Evolutionary conservation across 768 basidiomycete genomes (phyloP), one percentile per base, ranked within the genome.

Genomic region (Albatrellus ellisii): DNA sequence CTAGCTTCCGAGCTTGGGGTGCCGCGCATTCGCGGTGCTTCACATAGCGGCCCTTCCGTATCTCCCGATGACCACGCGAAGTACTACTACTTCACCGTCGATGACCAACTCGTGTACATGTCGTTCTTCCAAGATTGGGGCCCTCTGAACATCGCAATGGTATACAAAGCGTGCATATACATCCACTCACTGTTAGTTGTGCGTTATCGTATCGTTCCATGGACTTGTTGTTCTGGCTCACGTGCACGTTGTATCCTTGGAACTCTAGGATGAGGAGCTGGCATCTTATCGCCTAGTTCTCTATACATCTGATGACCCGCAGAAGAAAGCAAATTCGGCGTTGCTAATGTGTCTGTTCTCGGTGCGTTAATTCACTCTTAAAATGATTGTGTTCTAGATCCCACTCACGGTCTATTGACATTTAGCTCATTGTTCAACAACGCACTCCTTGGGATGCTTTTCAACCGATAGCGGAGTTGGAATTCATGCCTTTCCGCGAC

Each of bases 41-140:
- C 73, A 6, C 69, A 64, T 56, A 72, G 66, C 28, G 70, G 72
- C n/a, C 71, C 74, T 25, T 71, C 77, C 32, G 66, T 73, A 20
- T 71, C 82, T 12, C 75, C 80, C 18, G 83, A 89, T 52, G 81
- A 83, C 50, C 69, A 75, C 49, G 75, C 79, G 43, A 69, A 72
- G 41, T 87, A 86, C 59, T 86, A 87, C 63, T 94, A 82, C 64
- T 90, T 94, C 66, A 87, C 84, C 43, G 76, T 94, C 64, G 90
- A 95, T 62, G 82, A 91, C 68, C 83, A 89, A 50, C 71, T 95
- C 27, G 71, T 83, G 51, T 95, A 95, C 65, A 73, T 90, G 50
- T 87, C 84, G 25, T 95, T 95, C 72, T 92, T 84, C 59, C 79
- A 89, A 58, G 90, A 95, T 60, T 92, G 87, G 79, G 90, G 90